These are phyloP conservation scores for Globisporangium sylvaticum DNA, from an alignment of 352 stramenopile species.

Conservation along the genomic window DNA sequence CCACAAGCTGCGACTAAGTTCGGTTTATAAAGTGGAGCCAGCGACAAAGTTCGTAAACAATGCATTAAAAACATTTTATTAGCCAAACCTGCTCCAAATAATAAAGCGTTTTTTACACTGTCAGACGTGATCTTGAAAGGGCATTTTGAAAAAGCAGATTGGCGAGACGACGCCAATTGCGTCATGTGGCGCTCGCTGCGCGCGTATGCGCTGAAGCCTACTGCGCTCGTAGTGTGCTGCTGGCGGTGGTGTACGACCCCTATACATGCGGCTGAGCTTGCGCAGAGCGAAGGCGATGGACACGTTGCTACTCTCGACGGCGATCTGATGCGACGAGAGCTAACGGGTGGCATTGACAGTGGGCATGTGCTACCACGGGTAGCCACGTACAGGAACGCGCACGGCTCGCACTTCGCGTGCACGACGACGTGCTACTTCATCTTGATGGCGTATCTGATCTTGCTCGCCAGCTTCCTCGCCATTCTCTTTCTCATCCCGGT, in stretches of 20 bases:
- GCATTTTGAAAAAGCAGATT: not conserved
- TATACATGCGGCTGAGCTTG: not conserved
- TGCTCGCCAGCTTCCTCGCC: constrained; percentile 26
- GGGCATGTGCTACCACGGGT: constrained; percentile 13
- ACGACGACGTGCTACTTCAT: constrained; percentile 42
- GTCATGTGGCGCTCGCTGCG: not conserved
- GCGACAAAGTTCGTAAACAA: no score
- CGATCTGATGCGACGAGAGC: not conserved
- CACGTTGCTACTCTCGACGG: not conserved
- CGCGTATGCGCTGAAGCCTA: not conserved
- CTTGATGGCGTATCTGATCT: constrained; percentile 27
- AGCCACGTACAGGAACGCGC: constrained; percentile 53
- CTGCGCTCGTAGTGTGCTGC: not conserved
- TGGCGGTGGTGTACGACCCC: not conserved
- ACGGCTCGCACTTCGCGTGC: constrained; percentile 52
- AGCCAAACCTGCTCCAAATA: no score
- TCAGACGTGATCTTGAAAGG: constrained; percentile 10
- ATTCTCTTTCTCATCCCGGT: constrained; percentile 51
- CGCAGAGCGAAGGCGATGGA: not conserved
- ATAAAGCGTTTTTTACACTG: no score
- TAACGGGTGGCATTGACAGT: constrained; percentile 2
- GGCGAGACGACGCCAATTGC: not conserved
- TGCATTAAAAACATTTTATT: no score
- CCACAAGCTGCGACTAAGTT: not conserved
- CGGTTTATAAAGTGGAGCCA: not conserved